Evolutionary conservation across 1,284 basidiomycete genomes (phyloP).

Genomic region (Lentinus polychrous): DNA sequence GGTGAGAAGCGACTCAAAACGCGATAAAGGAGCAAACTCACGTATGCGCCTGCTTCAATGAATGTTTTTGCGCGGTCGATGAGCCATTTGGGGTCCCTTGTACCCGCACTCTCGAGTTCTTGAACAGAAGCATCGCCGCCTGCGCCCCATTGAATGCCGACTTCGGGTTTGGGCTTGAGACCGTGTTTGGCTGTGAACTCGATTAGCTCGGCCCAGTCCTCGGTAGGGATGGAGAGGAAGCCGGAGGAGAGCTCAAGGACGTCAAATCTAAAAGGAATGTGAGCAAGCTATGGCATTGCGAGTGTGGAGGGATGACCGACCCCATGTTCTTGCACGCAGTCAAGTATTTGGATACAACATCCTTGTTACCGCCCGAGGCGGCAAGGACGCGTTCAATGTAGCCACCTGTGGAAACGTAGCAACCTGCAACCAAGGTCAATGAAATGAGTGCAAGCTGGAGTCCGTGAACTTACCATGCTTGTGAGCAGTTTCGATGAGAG

Average conservation of each 20-base stretch:
- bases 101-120: conserved; percentile 35
- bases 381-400: conserved; percentile 37
- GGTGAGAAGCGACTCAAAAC: neutral
- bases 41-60: conserved; percentile 34
- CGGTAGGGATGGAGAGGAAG: conserved; percentile 39
- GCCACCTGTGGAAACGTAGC: conserved; percentile 38
- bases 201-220: conserved; percentile 36
- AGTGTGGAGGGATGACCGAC: conserved; percentile 13
- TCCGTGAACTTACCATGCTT: conserved; percentile 27
- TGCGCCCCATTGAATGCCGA: conserved; percentile 39
- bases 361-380: conserved; percentile 28
- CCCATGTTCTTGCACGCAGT: conserved; percentile 34
- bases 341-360: conserved; percentile 32
- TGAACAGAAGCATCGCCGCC: conserved; percentile 34
- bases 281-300: neutral
- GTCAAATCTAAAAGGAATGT: conserved; percentile 27
- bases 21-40: conserved; percentile 5
- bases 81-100: conserved; percentile 36
- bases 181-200: conserved; percentile 34
- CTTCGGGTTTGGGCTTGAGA: conserved; percentile 39
- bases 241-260: conserved; percentile 39
- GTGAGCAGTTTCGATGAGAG: conserved; percentile 34
- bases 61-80: conserved; percentile 37
- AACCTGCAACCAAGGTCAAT: conserved; percentile 13
- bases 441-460: neutral